These are phyloP conservation scores for Olyra latifolia DNA, from an alignment of 176 grass and related monocot species.

Conservation along the genomic window DNA sequence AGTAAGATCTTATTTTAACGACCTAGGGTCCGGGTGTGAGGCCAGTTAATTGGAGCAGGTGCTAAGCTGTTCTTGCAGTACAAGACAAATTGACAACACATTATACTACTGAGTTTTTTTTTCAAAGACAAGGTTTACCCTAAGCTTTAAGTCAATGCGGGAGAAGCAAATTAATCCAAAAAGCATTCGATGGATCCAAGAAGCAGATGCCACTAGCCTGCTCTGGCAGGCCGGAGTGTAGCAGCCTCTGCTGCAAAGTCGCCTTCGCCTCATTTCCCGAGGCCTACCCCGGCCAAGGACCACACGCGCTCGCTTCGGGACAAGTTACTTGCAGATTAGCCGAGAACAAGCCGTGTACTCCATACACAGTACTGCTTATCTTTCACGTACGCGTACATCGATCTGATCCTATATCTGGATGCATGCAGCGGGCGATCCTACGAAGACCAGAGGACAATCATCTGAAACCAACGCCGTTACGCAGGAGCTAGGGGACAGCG, in stretches of 20 bases:
- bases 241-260: conserved; percentile 13
- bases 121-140: no score
- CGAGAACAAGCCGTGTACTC: not conserved
- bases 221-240: not conserved
- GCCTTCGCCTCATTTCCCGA: conserved; percentile 26
- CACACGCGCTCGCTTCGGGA: not conserved
- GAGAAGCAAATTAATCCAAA: not conserved
- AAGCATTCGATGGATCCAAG: conserved; percentile 25
- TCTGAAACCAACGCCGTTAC: not conserved
- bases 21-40: no score
- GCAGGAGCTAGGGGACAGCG: no score
- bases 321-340: not conserved
- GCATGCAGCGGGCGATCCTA: no score
- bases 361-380: not conserved
- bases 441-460: no score
- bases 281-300: not conserved
- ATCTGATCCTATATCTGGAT: no score
- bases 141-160: no score
- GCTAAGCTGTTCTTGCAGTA: not conserved
- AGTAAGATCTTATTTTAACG: no score
- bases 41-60: not conserved
- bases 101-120: no score
- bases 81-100: no score
- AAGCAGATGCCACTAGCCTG: not conserved
- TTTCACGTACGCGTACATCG: not conserved